Base-by-base conservation (phyloP, 2,329 filamentous ascomycete genomes). In the Curvularia eragrostidis region DNA sequence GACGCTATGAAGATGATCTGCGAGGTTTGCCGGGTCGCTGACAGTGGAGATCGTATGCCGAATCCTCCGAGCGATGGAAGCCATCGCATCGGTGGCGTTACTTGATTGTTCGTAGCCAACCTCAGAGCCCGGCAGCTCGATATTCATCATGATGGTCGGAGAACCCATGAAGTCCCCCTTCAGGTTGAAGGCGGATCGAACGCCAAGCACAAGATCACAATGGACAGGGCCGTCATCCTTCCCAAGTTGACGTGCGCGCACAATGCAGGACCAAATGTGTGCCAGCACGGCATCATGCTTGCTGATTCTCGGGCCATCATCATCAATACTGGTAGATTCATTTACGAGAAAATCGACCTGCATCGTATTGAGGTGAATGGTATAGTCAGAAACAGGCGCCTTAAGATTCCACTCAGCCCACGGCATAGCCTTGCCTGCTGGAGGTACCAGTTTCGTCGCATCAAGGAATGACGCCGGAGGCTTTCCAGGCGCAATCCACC, bases 261-360 rank as follows among this genome's bases (percentile, higher is more conserved):
- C 54, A 3, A 61, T 21, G 23, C 54, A 55, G 1, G 52, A 58
- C 58, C 58, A 61, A 8, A 61, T 24, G 13, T 56, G 58, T 6
- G 58, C 58, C 26, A 61, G 51, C 26, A 61, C n/a, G 3, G 58
- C 58, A 24, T 58, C 58, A 42, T 58, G 58, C 39, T 56, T 61
- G 44, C 54, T 58, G 28, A 61, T 53, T n/a, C 1, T 21, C 30
- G n/a, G 19, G 9, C 28, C 43, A 21, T 8, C 3, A 18, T 2
- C 3, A 1, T 10, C 18, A 28, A 2, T 44, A 9, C 10, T 28
- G 10, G 41, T 46, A 26, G 50, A 41, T 46, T 23, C 15, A n/a
- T 12, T 23, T 54, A 41, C 57, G 10, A 56, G 38, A 19, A 44
- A 34, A 30, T 58, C 54, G 26, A 58, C 19, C 48, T 58, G 54